phyloP scores from a whole-genome alignment of 2,329 filamentous ascomycete genomes.

The Sporothrix mexicana region DNA sequence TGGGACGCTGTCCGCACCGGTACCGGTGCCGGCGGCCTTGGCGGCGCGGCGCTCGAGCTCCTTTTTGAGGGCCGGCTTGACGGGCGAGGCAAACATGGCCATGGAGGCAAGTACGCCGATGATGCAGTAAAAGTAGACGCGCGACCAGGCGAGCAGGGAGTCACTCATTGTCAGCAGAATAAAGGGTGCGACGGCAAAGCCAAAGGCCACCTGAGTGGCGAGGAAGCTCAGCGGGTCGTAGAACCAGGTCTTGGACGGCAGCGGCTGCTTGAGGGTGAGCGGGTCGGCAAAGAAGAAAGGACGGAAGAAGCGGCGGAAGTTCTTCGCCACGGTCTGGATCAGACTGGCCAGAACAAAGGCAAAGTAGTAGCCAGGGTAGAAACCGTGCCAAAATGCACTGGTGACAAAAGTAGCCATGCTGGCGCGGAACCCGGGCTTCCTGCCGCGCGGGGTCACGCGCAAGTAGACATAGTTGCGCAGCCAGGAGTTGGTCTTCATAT shows the following conservation, averaged over 20 bases:
- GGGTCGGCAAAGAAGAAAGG: conserved; percentile 94
- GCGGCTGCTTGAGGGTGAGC: conserved; percentile 67
- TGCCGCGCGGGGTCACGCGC: conserved; percentile 90
- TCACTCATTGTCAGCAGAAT: conserved; percentile 75
- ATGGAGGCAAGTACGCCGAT: conserved; percentile 69
- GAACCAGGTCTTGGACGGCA: conserved; percentile 72
- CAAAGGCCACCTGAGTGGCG: conserved; percentile 55
- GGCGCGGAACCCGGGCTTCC: conserved; percentile 94
- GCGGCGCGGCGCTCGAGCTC: conserved; percentile 63
- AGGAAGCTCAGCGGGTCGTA: conserved; percentile 68
- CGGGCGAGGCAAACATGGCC: conserved; percentile 79
- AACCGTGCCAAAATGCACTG: conserved; percentile 97
- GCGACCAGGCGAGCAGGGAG: conserved; percentile 77
- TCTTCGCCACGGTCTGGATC: conserved; percentile 91
- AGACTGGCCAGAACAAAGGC: conserved; percentile 88
- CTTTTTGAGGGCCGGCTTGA: conserved; percentile 65
- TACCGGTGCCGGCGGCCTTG: conserved; percentile 43
- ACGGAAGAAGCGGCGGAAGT: conserved; percentile 85
- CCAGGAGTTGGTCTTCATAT: conserved; percentile 99
- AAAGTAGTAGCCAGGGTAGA: conserved; percentile 95
- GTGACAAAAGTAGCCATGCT: conserved; percentile 93
- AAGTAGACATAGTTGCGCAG: conserved; percentile 94
- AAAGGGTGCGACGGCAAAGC: conserved; percentile 84
- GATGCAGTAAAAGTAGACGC: conserved; percentile 87
- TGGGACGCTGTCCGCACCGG: not conserved